Evolutionary conservation across 331 rosid species (phyloP).

Genomic region (Saraca asoca): DNA sequence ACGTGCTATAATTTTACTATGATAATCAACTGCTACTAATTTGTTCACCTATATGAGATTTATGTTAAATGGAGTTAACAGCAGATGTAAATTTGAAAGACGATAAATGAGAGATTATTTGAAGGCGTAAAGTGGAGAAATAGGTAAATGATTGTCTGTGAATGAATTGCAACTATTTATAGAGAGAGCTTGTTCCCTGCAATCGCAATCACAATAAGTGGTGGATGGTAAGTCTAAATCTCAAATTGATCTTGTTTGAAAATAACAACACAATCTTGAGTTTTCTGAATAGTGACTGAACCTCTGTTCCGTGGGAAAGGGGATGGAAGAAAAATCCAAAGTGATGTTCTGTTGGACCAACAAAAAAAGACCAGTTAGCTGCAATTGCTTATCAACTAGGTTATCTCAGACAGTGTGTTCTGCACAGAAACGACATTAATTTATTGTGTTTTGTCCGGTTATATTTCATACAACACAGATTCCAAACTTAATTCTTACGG

Average conservation of each 20-base stretch:
- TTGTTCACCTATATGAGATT: too few species aligned
- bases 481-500: neutral
- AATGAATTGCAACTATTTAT: slow-evolving; percentile 8
- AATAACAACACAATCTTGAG: slow-evolving; percentile 23
- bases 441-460: slow-evolving; percentile 19
- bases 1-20: too few species aligned
- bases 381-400: neutral
- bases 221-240: slow-evolving; percentile 17
- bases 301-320: slow-evolving; percentile 32
- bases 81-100: too few species aligned
- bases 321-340: slow-evolving; percentile 7
- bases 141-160: neutral
- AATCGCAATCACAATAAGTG: slow-evolving; percentile 7
- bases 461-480: neutral
- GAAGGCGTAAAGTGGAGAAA: slow-evolving; percentile 17
- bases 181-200: neutral
- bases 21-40: too few species aligned
- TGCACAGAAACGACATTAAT: neutral
- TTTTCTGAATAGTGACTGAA: neutral
- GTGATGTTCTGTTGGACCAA: neutral
- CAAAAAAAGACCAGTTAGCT: slow-evolving; percentile 19
- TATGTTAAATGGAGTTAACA: too few species aligned
- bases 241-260: slow-evolving; percentile 13
- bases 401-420: slow-evolving; percentile 22
- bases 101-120: neutral